Evolutionary conservation across 2,329 filamentous ascomycete genomes (phyloP), one percentile per base, ranked within the genome.

Genomic region (Colletotrichum incanum): DNA sequence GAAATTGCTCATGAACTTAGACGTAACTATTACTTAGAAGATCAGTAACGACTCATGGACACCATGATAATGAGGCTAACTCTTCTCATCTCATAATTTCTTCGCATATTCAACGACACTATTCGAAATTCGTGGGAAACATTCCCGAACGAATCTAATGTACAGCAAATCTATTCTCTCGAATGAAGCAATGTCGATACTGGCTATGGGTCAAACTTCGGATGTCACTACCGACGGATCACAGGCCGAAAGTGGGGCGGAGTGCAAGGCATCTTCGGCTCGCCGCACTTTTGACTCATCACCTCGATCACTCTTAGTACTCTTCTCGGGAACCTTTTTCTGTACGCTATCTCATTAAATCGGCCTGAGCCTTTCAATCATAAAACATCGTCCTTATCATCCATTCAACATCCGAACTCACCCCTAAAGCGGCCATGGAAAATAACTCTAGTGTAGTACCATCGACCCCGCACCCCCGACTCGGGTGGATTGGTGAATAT

Each of bases 401-500:
- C n/a, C 1, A 16, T 0, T 6, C 52, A 23, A 5, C 12, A 8
- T n/a, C 12, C 5, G 12, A 16, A 28, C 5, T 2, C 7, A 9
- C 3, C 20, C 5, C 5, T 8, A 2, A 12, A 49, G 20, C 5
- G n/a, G 16, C 14, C 14, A 37, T 55, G 52, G 31, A 23, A 7
- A 26, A 23, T 5, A 18, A 2, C 9, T 8, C 2, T n/a, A 16
- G 1, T 14, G 11, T 34, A 56, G 11, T 23, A 5, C 31, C 28
- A 16, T 9, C 12, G 8, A 39, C 56, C 39, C 49, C 50, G 50
- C 49, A 45, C n/a, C 69, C 72, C 3, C 70, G 50, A 16, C 43
- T 74, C 4, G 72, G 72, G 20, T 74, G 72, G 72, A 74, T 74
- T 26, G 72, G 72, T 67, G 55, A 23, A 37, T 3, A 16, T 3